phyloP scores from a whole-genome alignment of 306 rosid species.

The Cucurbita maxima region DNA sequence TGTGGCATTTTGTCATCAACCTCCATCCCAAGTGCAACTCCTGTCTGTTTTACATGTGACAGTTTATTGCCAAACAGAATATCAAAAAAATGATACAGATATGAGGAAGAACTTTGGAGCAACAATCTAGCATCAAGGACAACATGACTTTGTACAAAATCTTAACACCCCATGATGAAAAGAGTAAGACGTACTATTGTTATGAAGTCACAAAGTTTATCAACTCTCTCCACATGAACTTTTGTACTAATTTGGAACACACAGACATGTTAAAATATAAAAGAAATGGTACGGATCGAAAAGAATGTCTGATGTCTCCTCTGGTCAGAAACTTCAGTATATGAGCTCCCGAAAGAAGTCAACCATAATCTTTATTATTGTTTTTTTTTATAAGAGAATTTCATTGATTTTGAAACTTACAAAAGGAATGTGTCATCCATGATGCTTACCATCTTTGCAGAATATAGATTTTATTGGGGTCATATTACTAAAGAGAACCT shows the following conservation, averaged over 20 bases:
- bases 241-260: neutral
- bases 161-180: neutral
- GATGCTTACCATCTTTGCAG: neutral
- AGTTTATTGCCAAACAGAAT: constrained; percentile 7
- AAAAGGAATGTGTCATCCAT: too few relatives aligned
- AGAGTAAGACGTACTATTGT: neutral
- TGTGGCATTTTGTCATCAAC: constrained; percentile 91
- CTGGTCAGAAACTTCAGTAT: neutral
- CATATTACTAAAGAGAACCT: neutral
- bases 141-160: neutral
- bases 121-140: constrained; percentile 2
- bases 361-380: neutral
- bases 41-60: constrained; percentile 49
- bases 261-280: neutral
- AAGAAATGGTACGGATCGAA: neutral
- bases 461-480: neutral
- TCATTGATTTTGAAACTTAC: too few relatives aligned
- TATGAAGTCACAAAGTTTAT: neutral
- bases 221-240: neutral
- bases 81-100: neutral
- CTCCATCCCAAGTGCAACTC: constrained; percentile 85
- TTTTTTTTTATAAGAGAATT: too few relatives aligned
- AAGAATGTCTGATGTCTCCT: neutral
- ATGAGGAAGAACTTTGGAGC: constrained; percentile 2
- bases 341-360: neutral